phyloP scores from a whole-genome alignment of 2,329 filamentous ascomycete species.

The Colletotrichum brevisporum region DNA sequence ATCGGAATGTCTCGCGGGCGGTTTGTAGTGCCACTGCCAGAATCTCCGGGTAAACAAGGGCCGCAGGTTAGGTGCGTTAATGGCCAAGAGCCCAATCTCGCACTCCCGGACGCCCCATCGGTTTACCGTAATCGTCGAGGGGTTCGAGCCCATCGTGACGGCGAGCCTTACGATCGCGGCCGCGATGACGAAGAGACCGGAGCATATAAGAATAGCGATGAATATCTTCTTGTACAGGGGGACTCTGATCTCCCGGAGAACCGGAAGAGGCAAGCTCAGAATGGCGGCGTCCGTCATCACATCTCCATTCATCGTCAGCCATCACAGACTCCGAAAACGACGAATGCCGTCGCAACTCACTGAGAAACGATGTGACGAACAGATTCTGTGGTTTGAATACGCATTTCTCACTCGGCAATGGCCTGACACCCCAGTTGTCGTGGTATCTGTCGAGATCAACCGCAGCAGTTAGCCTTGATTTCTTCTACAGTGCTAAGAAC shows the following conservation, averaged over 20 bases:
- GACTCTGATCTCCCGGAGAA: conserved; percentile 25
- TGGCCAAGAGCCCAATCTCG: conserved; percentile 26
- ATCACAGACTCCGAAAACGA: not conserved
- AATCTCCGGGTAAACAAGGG: conserved; percentile 24
- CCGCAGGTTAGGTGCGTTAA: conserved; percentile 24
- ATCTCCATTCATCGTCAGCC: not conserved
- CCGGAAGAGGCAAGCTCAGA: conserved; percentile 17
- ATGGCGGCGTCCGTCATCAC: conserved; percentile 31
- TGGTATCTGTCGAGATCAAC: not conserved
- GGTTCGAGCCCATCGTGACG: conserved; percentile 30
- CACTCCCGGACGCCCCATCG: conserved; percentile 32
- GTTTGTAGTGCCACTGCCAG: conserved; percentile 34
- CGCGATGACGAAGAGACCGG: conserved; percentile 29
- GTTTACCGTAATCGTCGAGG: conserved; percentile 27
- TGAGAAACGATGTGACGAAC: conserved; percentile 42
- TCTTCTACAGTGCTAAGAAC: too few relatives aligned
- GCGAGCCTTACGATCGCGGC: conserved; percentile 28
- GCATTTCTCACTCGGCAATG: conserved; percentile 38
- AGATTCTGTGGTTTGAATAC: conserved; percentile 44
- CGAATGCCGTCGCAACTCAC: not conserved
- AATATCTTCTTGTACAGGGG: conserved; percentile 26
- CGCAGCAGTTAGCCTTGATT: too few relatives aligned
- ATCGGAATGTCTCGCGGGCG: not conserved
- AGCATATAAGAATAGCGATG: conserved; percentile 28
- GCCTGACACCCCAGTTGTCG: conserved; percentile 30